Evolutionary conservation across 208 protist genomes (phyloP), one percentile per base, ranked within the genome.

Genomic region (Wallacemonas sp.): DNA sequence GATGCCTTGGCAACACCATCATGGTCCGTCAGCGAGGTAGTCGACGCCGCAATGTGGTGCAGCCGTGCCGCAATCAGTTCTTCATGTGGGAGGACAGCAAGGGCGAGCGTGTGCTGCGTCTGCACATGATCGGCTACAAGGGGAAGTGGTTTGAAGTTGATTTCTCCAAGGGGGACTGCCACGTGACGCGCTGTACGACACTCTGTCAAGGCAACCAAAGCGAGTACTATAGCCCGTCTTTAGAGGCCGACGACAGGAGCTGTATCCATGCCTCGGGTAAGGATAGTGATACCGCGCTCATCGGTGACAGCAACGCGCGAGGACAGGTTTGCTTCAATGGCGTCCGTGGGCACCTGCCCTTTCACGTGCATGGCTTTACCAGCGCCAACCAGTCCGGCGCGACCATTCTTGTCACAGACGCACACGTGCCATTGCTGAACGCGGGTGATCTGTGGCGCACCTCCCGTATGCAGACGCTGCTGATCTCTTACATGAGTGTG

Each of bases 81-180:
- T 94, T 90, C 59, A 66, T 89, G 33, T 91, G 84, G 88, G 88
- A 94, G 54, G 76, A 91, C 69, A 80, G 70, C 33, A 65, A 72
- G 28, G 68, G 69, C 45, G 74, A 77, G 56, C 84, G 84, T 67
- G 59, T 75, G 14, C 72, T 91, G 31, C 76, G 69, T 15, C 75
- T 94, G 27, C 84, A 91, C 62, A 56, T 91, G 19, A 58, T 77
- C 9, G 82, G 84, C 47, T 77, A 66, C 72, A 88, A 90, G 51
- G 84, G 72, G 1, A 65, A 59, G 9, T 94, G 84, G 84, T 94
- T 88, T 70, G 80, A 90, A 65, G 82, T 94, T 30, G 84, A 94
- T 70, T 89, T 91, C 61, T 79, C 73, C 26, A 67, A 76, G 14
- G 88, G 88, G 9, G 75, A 77, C 59, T 91, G 77, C 46, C 68